phyloP scores from a whole-genome alignment of 257 asterid genomes.

The Coffea eugenioides region DNA sequence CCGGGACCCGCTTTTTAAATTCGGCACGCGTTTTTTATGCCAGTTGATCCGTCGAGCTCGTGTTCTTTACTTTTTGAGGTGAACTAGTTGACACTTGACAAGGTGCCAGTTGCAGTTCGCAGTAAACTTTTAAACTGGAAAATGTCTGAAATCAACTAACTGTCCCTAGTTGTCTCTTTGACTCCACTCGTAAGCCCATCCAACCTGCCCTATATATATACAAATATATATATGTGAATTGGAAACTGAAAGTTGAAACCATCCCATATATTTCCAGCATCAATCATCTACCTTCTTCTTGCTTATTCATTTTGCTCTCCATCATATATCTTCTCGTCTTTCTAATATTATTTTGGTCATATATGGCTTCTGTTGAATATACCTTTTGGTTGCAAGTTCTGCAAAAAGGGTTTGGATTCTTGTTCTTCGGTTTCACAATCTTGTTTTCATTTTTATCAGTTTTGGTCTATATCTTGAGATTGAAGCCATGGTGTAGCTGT shows the following conservation, averaged over 20 bases:
- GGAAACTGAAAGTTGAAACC: too few species aligned
- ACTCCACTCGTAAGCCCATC: not conserved
- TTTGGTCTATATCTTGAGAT: constrained; percentile 17
- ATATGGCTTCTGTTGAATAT: not conserved
- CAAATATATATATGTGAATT: not conserved
- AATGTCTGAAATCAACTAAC: too few species aligned
- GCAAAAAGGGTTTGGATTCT: constrained; percentile 23
- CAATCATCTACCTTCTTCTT: not conserved
- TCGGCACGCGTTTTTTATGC: constrained; percentile 14
- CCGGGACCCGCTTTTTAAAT: not conserved
- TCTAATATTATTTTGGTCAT: not conserved
- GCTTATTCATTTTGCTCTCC: not conserved
- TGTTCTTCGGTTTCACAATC: constrained; percentile 28
- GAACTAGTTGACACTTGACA: not conserved
- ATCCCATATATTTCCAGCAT: not conserved
- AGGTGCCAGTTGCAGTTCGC: too few species aligned
- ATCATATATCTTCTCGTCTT: not conserved
- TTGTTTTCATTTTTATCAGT: constrained; percentile 19
- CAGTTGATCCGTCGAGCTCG: constrained; percentile 7
- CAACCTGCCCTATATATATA: not conserved
- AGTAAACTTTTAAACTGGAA: not conserved
- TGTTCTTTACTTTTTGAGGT: not conserved
- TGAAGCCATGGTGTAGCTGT: constrained; percentile 62
- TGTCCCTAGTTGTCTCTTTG: not conserved
- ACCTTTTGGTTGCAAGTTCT: not conserved